Evolutionary conservation across 495 filamentous ascomycete species (phyloP).

Genomic region (Penicillium coffeae): DNA sequence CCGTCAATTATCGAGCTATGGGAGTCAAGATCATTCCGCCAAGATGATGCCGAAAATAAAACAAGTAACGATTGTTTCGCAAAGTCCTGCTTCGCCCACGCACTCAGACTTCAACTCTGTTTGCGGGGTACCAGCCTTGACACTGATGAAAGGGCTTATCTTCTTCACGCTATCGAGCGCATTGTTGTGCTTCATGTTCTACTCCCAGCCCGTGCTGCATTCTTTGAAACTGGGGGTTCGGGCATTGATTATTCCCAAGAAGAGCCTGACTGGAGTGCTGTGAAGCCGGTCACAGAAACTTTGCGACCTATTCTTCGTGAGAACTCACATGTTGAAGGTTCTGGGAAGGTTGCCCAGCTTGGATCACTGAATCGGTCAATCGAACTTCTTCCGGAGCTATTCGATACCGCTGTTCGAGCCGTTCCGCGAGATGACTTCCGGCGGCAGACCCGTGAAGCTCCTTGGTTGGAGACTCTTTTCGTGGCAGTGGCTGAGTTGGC

Average conservation of each 20-base stretch:
- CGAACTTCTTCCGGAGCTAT: slow-evolving; percentile 22
- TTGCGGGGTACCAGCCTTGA: slow-evolving; percentile 31
- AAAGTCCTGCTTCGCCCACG: slow-evolving; percentile 36
- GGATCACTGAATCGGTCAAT: slow-evolving; percentile 23
- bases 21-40: slow-evolving; percentile 39
- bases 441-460: slow-evolving; percentile 52
- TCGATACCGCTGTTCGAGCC: slow-evolving; percentile 50
- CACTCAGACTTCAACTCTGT: slow-evolving; percentile 36
- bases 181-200: slow-evolving; percentile 69
- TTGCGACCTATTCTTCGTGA: slow-evolving; percentile 38
- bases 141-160: slow-evolving; percentile 35
- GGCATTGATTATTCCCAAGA: slow-evolving; percentile 44
- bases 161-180: slow-evolving; percentile 51
- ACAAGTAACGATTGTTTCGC: slow-evolving; percentile 43
- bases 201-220: slow-evolving; percentile 58
- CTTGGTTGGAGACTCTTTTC: slow-evolving; percentile 67
- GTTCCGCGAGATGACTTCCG: slow-evolving; percentile 52
- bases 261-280: slow-evolving; percentile 43
- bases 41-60: slow-evolving; percentile 35
- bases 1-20: slow-evolving; percentile 42
- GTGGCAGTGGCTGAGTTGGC: slow-evolving; percentile 47
- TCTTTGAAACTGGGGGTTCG: slow-evolving; percentile 42
- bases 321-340: slow-evolving; percentile 8
- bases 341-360: neutral
- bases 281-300: slow-evolving; percentile 41